These are phyloP conservation scores for Phytopythium boreale DNA, from an alignment of 352 stramenopile genomes.

Conservation along the genomic window DNA sequence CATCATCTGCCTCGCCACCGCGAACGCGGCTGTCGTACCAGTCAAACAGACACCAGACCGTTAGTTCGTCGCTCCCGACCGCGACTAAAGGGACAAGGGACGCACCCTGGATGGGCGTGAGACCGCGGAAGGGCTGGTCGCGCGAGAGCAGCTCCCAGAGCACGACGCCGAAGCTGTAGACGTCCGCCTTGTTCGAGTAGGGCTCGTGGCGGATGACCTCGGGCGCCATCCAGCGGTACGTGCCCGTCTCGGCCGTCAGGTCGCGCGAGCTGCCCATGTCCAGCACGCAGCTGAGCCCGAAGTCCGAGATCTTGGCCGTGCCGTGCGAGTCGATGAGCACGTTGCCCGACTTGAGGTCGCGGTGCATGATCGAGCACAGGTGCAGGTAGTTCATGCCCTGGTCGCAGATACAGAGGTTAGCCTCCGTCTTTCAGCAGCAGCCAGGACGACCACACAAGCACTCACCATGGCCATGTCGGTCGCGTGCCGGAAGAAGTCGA, in stretches of 20 bases:
- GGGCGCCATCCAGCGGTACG: slow-evolving; percentile 94
- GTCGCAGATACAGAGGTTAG: background rate
- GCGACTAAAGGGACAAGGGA: slow-evolving; percentile 6
- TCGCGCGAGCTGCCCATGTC: slow-evolving; percentile 76
- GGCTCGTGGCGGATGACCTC: slow-evolving; percentile 92
- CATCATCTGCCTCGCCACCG: slow-evolving; percentile 81
- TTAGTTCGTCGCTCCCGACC: background rate
- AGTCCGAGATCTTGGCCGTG: slow-evolving; percentile 88
- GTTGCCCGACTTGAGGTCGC: slow-evolving; percentile 96
- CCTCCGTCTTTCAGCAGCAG: background rate
- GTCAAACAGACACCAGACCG: slow-evolving; percentile 1
- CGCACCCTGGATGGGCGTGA: slow-evolving; percentile 83
- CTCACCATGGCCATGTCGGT: slow-evolving; percentile 78
- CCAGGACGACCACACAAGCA: background rate
- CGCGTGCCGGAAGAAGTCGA: slow-evolving; percentile 82
- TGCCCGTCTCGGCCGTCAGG: slow-evolving; percentile 84
- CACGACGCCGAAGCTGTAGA: slow-evolving; percentile 93
- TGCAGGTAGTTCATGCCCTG: slow-evolving; percentile 95
- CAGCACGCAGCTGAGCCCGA: slow-evolving; percentile 82
- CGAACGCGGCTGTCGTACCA: slow-evolving; percentile 55
- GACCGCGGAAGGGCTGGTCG: slow-evolving; percentile 79
- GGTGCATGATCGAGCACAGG: slow-evolving; percentile 92
- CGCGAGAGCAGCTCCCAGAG: slow-evolving; percentile 85
- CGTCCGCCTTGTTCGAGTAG: slow-evolving; percentile 94
- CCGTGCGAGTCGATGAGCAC: slow-evolving; percentile 83